Evolutionary conservation across 768 basidiomycete species (phyloP), one percentile per base, ranked within the genome.

Genomic region (Termitomyces bulborhizus): DNA sequence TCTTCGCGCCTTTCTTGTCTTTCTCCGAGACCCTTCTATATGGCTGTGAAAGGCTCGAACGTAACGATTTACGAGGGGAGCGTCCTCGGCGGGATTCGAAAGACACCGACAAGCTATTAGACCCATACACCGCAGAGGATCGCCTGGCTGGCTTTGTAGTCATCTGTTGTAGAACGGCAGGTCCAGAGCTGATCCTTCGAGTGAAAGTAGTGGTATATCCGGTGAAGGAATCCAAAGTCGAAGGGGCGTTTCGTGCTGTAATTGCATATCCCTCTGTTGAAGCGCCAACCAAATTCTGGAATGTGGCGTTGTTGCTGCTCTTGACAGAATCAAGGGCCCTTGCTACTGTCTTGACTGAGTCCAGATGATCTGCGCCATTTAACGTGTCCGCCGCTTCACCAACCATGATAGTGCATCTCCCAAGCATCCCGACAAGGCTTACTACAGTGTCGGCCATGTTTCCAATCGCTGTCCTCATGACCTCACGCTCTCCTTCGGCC

Each of bases 361-460:
- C 57, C 21, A 61, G 46, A 26, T 57, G 64, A 1, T 72, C 71
- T n/a, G 47, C 29, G 18, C 60, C 65, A 34, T 72, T 53, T 66
- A 83, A 41, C 55, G 70, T 57, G 57, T 70, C 67, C 66, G 81
- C 68, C 54, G 76, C 71, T 55, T 91, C 86, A 12, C 78, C 82
- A 29, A 92, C 74, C 67, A 85, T 78, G 45, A 86, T 80, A 4
- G 86, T 90, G 64, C 86, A 89, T 59, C 89, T 76, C 37, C 88
- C 88, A 21, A 94, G 75, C 78, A 93, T 84, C 13, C 90, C 89
- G 29, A 92, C 71, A n/a, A 93, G 76, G 58, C 76, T 76, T 27
- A 91, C 82, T 56, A 90, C 72, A 36, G 85, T 73, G 62, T 80
- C 78, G 1, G 86, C 80, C 72, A 93, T 86, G 54, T 80, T 77